These are phyloP conservation scores for Coemansia sp. DNA, from an alignment of 192 early-diverging fungal species.

Conservation along the genomic window DNA sequence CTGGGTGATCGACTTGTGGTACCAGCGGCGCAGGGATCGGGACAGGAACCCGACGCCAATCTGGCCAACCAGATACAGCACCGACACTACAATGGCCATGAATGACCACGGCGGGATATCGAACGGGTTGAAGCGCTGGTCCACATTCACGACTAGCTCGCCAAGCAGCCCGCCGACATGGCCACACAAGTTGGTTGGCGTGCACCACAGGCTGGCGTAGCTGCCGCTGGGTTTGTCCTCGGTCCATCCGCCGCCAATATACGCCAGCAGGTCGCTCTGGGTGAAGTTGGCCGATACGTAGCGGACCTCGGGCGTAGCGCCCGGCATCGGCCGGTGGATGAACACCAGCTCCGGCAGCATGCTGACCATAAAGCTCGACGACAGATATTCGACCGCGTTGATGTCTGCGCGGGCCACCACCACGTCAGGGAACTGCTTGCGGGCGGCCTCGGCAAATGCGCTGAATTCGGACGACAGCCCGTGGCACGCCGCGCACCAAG, in stretches of 20 bases:
- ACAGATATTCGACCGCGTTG: constrained; percentile 41
- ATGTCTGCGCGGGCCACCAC: constrained; percentile 40
- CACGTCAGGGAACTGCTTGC: constrained; percentile 28
- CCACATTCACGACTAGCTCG: constrained; percentile 30
- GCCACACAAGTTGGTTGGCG: constrained; percentile 44
- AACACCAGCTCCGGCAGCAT: constrained; percentile 43
- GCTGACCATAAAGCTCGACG: constrained; percentile 46
- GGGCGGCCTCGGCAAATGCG: constrained; percentile 28
- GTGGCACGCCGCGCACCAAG: constrained; percentile 49
- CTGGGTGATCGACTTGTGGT: constrained; percentile 22
- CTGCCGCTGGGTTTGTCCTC: constrained; percentile 27
- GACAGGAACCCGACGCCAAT: constrained; percentile 15
- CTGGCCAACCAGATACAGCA: constrained; percentile 41
- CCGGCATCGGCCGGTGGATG: constrained; percentile 18
- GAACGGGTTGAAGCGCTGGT: constrained; percentile 32
- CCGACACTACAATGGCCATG: constrained; percentile 41
- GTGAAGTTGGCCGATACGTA: constrained; percentile 42
- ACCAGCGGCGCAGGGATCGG: constrained; percentile 14
- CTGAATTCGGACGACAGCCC: constrained; percentile 35
- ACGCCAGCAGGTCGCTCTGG: constrained; percentile 24
- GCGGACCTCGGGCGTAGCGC: constrained; percentile 29
- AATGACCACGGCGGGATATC: constrained; percentile 47
- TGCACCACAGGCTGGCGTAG: constrained; percentile 47
- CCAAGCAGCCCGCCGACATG: constrained; percentile 43
- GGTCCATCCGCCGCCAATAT: constrained; percentile 33